Evolutionary conservation across 805 yeast genomes (phyloP), one percentile per base, ranked within the genome.

Genomic region (Hanseniaspora nectarophila): DNA sequence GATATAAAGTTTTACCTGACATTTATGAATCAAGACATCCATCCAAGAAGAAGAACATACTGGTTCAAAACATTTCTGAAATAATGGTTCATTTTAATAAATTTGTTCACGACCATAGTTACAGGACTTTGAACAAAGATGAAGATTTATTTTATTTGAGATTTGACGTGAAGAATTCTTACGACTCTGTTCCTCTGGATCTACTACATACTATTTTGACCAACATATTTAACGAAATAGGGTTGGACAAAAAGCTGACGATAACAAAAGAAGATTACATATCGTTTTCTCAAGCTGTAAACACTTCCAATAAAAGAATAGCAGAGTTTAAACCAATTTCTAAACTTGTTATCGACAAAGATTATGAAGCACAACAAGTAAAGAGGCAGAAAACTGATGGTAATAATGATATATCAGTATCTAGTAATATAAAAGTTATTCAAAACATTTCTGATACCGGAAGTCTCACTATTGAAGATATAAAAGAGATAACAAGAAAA

Each of bases 81-180:
- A 68, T 81, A 10, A 70, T 77, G 0, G 45, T 55, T 0, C 55
- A 59, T 3, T 55, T 82, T 0, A 54, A 61, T 6, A 34, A 57
- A 0, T 84, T 70, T 58, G 75, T 71, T 50, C 42, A 49, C 1
- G 28, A 31, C 4, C 51, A 55, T 9, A 49, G 9, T 9, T 29
- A 42, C 15, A 42, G 40, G 5, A 37, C 40, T 37, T 12, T 37
- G 40, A 18, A 53, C 37, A 54, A 61, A 0, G 38, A 20, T 1
- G 40, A 47, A 1, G 12, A 43, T 2, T 15, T 72, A 4, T 75
- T 69, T 59, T 75, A 75, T 15, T 68, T 83, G 24, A 85, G 84
- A 57, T 83, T 86, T 63, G 97, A 89, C 62, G 78, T 85, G 56
- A 73, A 72, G 52, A 73, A 80, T 3, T 87, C 95, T 53, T 89